Evolutionary conservation across 805 yeast species (phyloP).

Genomic region (Candida sonorensis): DNA sequence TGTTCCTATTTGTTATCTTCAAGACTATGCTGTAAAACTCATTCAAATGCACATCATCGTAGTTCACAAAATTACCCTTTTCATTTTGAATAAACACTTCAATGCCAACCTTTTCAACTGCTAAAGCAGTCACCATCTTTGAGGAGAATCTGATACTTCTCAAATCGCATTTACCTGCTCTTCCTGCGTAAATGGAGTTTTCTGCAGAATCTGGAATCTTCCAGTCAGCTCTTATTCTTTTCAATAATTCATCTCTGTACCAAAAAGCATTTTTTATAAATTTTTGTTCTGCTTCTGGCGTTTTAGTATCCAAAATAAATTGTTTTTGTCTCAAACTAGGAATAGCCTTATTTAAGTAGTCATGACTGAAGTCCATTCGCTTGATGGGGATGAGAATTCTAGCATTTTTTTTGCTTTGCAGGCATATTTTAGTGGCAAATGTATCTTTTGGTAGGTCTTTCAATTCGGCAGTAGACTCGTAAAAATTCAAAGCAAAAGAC

Average conservation of each 20-base stretch:
- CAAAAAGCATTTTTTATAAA: conserved; percentile 66
- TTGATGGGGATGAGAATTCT: conserved; percentile 68
- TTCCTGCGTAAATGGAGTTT: conserved; percentile 24
- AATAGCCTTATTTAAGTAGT: conserved; percentile 42
- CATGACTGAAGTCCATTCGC: conserved; percentile 39
- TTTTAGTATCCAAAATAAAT: conserved; percentile 51
- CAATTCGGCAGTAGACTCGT: conserved; percentile 16
- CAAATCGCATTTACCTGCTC: conserved; percentile 57
- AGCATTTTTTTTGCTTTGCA: conserved; percentile 23
- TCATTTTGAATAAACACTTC: conserved; percentile 26
- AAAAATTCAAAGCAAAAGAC: conserved; percentile 16
- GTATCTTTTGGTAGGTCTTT: conserved; percentile 9
- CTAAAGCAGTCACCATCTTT: conserved; percentile 50
- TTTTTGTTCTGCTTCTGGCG: conserved; percentile 48
- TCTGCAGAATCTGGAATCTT: conserved; percentile 19
- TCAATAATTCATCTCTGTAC: conserved; percentile 65
- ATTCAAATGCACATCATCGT: conserved; percentile 34
- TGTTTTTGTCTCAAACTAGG: conserved; percentile 72
- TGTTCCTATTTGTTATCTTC: conserved; percentile 42
- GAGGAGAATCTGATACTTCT: conserved; percentile 58
- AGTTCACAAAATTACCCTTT: conserved; percentile 10
- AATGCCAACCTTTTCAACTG: conserved; percentile 41
- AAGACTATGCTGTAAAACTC: conserved; percentile 46
- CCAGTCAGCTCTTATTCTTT: conserved; percentile 65
- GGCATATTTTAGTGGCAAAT: conserved; percentile 10